These are phyloP conservation scores for Rubia yunnanensis DNA, from an alignment of 257 asterid genomes.

Conservation along the genomic window DNA sequence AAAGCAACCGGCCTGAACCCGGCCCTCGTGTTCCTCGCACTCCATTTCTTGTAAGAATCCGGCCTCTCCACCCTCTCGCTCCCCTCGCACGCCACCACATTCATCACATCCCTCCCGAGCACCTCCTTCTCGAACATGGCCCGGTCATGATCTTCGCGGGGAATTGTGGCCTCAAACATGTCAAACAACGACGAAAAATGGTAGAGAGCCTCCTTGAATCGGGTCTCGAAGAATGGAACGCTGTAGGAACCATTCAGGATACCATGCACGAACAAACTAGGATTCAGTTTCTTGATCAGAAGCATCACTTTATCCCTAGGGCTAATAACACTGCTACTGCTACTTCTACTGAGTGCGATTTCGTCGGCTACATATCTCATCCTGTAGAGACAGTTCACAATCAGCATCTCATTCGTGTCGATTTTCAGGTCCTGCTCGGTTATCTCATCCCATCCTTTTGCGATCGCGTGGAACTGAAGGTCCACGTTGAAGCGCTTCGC, in stretches of 20 bases:
- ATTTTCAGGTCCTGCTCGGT: constrained; percentile 21
- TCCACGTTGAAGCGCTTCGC: constrained; percentile 29
- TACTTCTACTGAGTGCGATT: not conserved
- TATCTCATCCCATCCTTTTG: constrained; percentile 26
- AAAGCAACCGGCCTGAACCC: constrained; percentile 34
- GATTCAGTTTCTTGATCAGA: constrained; percentile 25
- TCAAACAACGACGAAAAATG: constrained; percentile 30
- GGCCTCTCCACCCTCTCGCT: constrained; percentile 31
- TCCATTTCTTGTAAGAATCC: constrained; percentile 31
- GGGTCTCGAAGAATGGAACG: constrained; percentile 15
- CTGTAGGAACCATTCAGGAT: constrained; percentile 23
- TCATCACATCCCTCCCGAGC: constrained; percentile 26
- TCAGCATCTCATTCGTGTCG: constrained; percentile 16
- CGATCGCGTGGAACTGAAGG: constrained; percentile 24
- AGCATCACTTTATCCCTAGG: constrained; percentile 23
- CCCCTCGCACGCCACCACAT: constrained; percentile 34
- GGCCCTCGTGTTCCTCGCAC: constrained; percentile 19
- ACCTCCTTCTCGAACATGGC: constrained; percentile 23
- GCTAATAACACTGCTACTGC: not conserved
- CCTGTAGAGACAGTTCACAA: constrained; percentile 30
- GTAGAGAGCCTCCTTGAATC: constrained; percentile 24
- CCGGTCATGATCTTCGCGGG: constrained; percentile 18
- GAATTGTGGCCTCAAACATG: constrained; percentile 26
- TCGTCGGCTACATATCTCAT: constrained; percentile 26
- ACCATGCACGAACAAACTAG: constrained; percentile 32